Evolutionary conservation across 495 filamentous ascomycete species (phyloP), one percentile per base, ranked within the genome.

Genomic region (Aspergillus panamensis): DNA sequence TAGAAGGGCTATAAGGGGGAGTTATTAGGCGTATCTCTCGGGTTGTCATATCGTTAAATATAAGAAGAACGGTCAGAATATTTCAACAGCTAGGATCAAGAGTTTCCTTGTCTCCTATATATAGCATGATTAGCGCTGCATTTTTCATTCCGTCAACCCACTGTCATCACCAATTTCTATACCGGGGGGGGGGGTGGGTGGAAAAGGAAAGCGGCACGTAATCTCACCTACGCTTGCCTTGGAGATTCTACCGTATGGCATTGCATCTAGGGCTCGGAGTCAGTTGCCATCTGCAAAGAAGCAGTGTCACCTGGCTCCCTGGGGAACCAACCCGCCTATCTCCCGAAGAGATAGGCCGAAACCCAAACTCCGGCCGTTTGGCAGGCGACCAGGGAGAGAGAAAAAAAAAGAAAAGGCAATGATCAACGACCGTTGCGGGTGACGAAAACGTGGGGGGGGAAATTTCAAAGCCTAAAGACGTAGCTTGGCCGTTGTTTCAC

Each of bases 271-370:
- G 35, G 10, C 35, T 39, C 35, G 35, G 35, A 39, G 35, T n/a
- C 10, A 21, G 17, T 19, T 19, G 9, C 9, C 16, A 19, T 45
- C 19, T 16, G 19, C 9, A 6, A 3, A 17, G n/a, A 19, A 45
- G 42, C 19, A 10, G 42, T 45, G 42, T 20, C 17, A 45, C 42
- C 16, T 17, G 42, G n/a, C 42, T 20, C 19, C 16, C 7, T 13
- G 17, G 8, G 42, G 1, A 37, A 2, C 31, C 43, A 48, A 10
- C 20, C 42, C 17, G 17, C 35, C 3, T 8, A 3, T 33, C 31
- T 29, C 40, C 53, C 53, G 53, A 56, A 29, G 17, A 56, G 53
- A 56, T 56, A 56, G 1, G 29, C 53, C 53, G 53, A 56, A 19
- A 25, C 13, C 19, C 39, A 35, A 48, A 56, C 53, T 56, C 53